Base-by-base conservation (phyloP, 1,284 basidiomycete species). In the Cutaneotrichosporon curvatum region DNA sequence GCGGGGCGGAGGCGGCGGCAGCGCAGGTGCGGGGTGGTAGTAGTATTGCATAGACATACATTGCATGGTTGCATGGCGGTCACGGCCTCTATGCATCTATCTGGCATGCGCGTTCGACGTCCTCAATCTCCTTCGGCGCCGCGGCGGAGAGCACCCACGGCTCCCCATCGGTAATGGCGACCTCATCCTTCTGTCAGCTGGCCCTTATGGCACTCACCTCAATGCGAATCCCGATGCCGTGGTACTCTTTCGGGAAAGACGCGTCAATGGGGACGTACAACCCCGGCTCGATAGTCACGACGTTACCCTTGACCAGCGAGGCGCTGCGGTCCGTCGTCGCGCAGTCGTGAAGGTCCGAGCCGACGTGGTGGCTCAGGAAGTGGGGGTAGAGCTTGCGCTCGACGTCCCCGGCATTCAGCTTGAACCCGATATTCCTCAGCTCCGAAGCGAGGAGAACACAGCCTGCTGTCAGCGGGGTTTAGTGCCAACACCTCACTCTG, bases 41-140 rank as follows among this genome's bases (percentile, higher is more conserved):
- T 28, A 28, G 25, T 7, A 7, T 28, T 7, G 25, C 25, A 12
- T 12, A 28, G n/a, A n/a, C n/a, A n/a, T n/a, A n/a, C 28, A 30
- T 30, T 30, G 28, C 28, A 30, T 30, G 8, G 28, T 30, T 30
- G 28, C 28, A 14, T 30, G n/a, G n/a, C n/a, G n/a, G n/a, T 37
- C 18, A 12, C 20, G 20, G 6, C 4, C 36, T 37, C 36, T 20
- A 37, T 19, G 11, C 14, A 37, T 37, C 18, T 41, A 43, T 22
- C 64, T 86, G 83, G 69, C 90, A 92, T 25, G 85, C 82, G 1
- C 81, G 86, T 72, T 95, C 90, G 3, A 95, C 78, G 63, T 95
- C 90, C 8, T 71, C 79, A 40, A 90, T 80, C 80, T 95, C 91
- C 63, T 94, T 94, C 0, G 91, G 91, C 28, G 88, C 89, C 37